Evolutionary conservation across 768 basidiomycete genomes (phyloP).

Genomic region (Phaffia australis): DNA sequence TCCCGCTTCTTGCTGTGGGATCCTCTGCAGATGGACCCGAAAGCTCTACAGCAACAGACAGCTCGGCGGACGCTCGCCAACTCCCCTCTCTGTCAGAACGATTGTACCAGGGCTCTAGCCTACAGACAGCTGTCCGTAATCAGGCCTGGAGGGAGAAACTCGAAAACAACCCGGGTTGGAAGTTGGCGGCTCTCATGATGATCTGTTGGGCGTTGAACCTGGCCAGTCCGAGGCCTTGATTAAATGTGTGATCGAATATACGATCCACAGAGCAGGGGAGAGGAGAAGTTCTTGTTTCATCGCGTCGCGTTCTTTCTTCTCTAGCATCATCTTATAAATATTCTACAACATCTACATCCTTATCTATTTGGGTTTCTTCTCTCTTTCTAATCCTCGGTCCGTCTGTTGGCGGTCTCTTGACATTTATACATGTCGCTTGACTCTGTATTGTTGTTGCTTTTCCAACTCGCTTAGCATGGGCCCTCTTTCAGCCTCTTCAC

Average conservation of each 20-base stretch:
- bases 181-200: constrained; percentile 10
- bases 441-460: too few relatives aligned
- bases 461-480: too few relatives aligned
- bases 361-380: too few relatives aligned
- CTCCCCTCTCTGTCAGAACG: constrained; percentile 1
- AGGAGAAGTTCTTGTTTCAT: background rate
- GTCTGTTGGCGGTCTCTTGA: too few relatives aligned
- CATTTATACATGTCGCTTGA: too few relatives aligned
- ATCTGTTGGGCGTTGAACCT: constrained; percentile 20
- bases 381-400: too few relatives aligned
- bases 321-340: too few relatives aligned
- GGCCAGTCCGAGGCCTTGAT: constrained; percentile 11
- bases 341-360: too few relatives aligned
- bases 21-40: background rate
- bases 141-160: background rate
- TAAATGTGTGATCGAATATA: too few relatives aligned
- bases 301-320: too few relatives aligned
- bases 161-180: background rate
- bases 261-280: background rate
- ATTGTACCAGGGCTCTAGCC: constrained; percentile 1
- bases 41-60: background rate
- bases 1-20: constrained; percentile 10
- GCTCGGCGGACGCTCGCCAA: background rate
- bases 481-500: too few relatives aligned
- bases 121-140: too few relatives aligned